Base-by-base conservation (phyloP, 1,284 basidiomycete species). In the Omphalotus olearius region DNA sequence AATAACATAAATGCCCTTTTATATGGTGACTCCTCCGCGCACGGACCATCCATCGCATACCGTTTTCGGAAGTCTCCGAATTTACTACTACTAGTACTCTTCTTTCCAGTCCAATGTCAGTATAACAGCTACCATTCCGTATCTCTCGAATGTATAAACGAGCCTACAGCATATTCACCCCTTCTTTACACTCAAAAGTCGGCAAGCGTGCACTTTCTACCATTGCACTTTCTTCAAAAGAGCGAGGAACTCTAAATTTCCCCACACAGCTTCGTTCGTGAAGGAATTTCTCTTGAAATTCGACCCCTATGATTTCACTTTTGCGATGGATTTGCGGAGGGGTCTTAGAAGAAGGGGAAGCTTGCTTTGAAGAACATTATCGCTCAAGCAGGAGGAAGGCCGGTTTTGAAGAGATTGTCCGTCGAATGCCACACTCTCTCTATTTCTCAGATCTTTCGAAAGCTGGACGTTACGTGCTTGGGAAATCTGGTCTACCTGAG, bases 21-120 rank as follows among this genome's bases (percentile, higher is more conserved):
- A 71, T 71, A 74, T 65, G 63, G 38, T 30, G 14, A n/a, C 23
- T 2, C 7, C 30, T 33, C 13, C 14, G 65, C 57, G 74, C 74
- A 76, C 74, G 72, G 74, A 73, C 75, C 74, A n/a, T n/a, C n/a
- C n/a, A n/a, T n/a, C n/a, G n/a, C n/a, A n/a, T n/a, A n/a, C n/a
- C n/a, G n/a, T n/a, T n/a, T n/a, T n/a, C n/a, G n/a, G n/a, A n/a
- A n/a, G n/a, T n/a, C n/a, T n/a, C n/a, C n/a, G n/a, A n/a, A n/a
- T n/a, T n/a, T n/a, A n/a, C n/a, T n/a, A n/a, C n/a, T n/a, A n/a
- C n/a, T n/a, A n/a, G n/a, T n/a, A n/a, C n/a, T n/a, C n/a, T n/a
- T n/a, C n/a, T n/a, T n/a, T n/a, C n/a, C n/a, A n/a, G n/a, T n/a
- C n/a, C n/a, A n/a, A n/a, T n/a, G n/a, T n/a, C n/a, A n/a, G n/a